Evolutionary conservation across 345 rosid species (phyloP).

Genomic region (Raphanus sativus): DNA sequence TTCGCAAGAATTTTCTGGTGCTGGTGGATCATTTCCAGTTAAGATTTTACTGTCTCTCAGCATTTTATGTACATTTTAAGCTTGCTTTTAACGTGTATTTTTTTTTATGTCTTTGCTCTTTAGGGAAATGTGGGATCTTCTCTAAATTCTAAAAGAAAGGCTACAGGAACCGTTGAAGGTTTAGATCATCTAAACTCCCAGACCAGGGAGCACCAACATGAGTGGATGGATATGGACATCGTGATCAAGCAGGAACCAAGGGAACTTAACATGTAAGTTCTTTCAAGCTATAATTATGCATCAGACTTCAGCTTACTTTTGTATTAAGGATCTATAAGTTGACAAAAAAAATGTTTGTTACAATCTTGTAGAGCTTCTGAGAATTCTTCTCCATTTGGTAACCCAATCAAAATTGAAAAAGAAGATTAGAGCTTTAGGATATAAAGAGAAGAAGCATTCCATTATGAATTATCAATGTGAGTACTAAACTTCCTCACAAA

Average conservation of each 20-base stretch:
- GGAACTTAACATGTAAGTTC: conserved; percentile 56
- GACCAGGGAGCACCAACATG: conserved; percentile 66
- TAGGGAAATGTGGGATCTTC: conserved; percentile 46
- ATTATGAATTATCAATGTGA: not conserved
- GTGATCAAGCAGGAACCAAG: not conserved
- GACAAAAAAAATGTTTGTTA: not conserved
- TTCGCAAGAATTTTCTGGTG: conserved; percentile 38
- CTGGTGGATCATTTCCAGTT: not conserved
- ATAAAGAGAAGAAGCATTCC: not conserved
- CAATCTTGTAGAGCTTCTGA: not conserved
- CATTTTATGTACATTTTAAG: not conserved
- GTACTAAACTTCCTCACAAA: too few species aligned
- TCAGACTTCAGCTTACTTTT: not conserved
- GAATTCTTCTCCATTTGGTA: not conserved
- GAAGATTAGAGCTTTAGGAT: not conserved
- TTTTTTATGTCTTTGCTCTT: not conserved
- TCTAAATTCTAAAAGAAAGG: not conserved
- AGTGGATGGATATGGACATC: conserved; percentile 44
- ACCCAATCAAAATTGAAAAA: conserved; percentile 32
- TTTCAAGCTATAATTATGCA: not conserved
- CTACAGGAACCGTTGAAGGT: conserved; percentile 53
- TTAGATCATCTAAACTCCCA: conserved; percentile 63
- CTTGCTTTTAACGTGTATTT: not conserved
- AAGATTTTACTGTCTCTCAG: conserved; percentile 12
- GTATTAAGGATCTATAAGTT: not conserved